Percentiles rank a stretch among this genome's conserved stretches.
phyloP scores from a whole-genome alignment of 2,329 filamentous ascomycete genomes.

The Clonostachys sp. region DNA sequence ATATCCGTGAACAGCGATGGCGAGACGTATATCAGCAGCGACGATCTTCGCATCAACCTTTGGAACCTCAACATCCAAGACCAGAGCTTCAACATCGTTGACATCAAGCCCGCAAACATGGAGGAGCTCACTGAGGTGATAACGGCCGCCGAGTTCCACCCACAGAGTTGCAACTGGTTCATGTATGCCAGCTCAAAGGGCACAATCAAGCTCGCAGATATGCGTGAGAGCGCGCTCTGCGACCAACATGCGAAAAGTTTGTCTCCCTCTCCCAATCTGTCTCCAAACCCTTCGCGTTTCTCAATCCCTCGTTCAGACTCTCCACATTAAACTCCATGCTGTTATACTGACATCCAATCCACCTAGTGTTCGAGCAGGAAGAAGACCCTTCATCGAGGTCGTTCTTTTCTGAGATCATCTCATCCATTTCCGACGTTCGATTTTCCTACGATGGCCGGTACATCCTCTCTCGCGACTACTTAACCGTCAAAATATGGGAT shows the following conservation, averaged over 20 bases:
- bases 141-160: constrained; percentile 96
- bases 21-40: constrained; percentile 98
- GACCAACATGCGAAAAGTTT: constrained; percentile 93
- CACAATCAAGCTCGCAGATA: constrained; percentile 97
- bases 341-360: not conserved
- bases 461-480: constrained; percentile 94
- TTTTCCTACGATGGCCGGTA: constrained; percentile 96
- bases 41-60: constrained; percentile 94
- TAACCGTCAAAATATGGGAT: constrained; percentile 99
- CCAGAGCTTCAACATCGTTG: constrained; percentile 99
- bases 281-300: not conserved
- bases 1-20: constrained; percentile 99
- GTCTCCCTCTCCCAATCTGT: not conserved
- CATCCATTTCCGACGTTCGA: constrained; percentile 96
- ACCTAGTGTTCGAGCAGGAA: constrained; percentile 92
- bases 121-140: constrained; percentile 99
- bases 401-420: constrained; percentile 99
- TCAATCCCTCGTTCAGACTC: not conserved
- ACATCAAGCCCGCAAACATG: constrained; percentile 99
- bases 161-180: constrained; percentile 97
- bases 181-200: constrained; percentile 99
- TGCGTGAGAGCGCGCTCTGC: constrained; percentile 94
- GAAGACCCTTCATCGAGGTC: constrained; percentile 95
- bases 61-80: constrained; percentile 99
- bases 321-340: not conserved